Evolutionary conservation across 2,329 filamentous ascomycete species (phyloP), one percentile per base, ranked within the genome.

Genomic region (Fusarium nodosum): DNA sequence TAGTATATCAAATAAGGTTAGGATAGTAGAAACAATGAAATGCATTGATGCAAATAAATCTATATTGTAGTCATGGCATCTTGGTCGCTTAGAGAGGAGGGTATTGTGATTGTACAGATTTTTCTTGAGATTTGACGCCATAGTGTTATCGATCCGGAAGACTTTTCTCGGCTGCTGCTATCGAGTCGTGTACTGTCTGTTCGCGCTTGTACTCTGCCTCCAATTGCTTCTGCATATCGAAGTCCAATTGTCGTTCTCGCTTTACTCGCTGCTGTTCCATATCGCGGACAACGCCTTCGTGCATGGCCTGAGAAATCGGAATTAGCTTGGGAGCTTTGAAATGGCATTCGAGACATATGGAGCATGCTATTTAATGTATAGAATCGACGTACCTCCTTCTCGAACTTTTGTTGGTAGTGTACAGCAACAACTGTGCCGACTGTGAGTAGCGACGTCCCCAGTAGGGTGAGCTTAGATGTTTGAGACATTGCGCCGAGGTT

Each of bases 211-310:
- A 98, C 79, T 99, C 93, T 75, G 91, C 88, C 81, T 98, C 94
- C 48, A 99, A 83, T 9, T 87, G 87, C 68, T 86, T 88, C 78
- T 99, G 96, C 87, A 97, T 89, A 70, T 98, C 94, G 76, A 99
- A 99, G 78, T 99, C 96, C 53, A 94, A 88, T 79, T 97, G 93
- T 62, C 96, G 90, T 79, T 99, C 96, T 71, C 88, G 87, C 82
- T 97, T 97, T 71, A 97, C 79, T 46, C 92, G 90, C 78, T 97
- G 94, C 77, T 97, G 93, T 77, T 98, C 95, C 85, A 97, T 92
- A 77, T 99, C 96, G 69, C 95, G 92, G 69, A 98, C 84, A 42
- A 99, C 96, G 45, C 96, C 96, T 72, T 91, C 88, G 77, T 99
- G 96, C 96, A 99, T 99, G 60, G 93, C 92, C 96, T 95, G 67